Conservation (phyloP, 371 early-diverging fungal genomes). For the Apophysomyces ossiformis region DNA sequence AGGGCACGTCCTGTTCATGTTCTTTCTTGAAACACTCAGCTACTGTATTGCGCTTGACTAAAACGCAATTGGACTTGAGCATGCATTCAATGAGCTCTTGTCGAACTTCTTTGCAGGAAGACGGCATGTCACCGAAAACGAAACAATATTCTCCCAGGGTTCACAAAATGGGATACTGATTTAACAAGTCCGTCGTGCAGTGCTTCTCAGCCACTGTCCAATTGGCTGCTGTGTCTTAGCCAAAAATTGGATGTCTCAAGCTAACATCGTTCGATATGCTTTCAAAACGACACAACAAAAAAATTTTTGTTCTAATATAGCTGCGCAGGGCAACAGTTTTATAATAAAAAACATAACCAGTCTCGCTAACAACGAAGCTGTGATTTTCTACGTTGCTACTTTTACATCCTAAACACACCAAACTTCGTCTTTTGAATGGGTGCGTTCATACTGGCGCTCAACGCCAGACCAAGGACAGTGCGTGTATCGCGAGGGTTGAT, state of each 20-base stretch:
- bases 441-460: conserved; percentile 85
- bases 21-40: conserved; percentile 70
- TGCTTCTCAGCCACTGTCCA: too few relatives aligned
- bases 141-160: neutral
- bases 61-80: conserved; percentile 73
- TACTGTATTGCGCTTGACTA: conserved; percentile 66
- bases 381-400: conserved; percentile 7
- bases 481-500: conserved; percentile 94
- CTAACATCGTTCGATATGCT: too few relatives aligned
- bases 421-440: conserved; percentile 81
- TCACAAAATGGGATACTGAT: neutral
- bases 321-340: too few relatives aligned
- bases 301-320: too few relatives aligned
- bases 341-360: too few relatives aligned
- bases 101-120: conserved; percentile 72
- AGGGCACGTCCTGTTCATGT: conserved; percentile 63
- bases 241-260: too few relatives aligned
- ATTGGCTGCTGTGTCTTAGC: too few relatives aligned
- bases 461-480: conserved; percentile 83
- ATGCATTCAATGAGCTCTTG: conserved; percentile 74
- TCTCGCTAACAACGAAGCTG: neutral
- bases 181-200: too few relatives aligned
- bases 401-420: conserved; percentile 98
- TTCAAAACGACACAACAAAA: too few relatives aligned
- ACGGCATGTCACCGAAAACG: conserved; percentile 49